phyloP scores from a whole-genome alignment of 352 stramenopile genomes.

The Phytopythium chamaehyphon region DNA sequence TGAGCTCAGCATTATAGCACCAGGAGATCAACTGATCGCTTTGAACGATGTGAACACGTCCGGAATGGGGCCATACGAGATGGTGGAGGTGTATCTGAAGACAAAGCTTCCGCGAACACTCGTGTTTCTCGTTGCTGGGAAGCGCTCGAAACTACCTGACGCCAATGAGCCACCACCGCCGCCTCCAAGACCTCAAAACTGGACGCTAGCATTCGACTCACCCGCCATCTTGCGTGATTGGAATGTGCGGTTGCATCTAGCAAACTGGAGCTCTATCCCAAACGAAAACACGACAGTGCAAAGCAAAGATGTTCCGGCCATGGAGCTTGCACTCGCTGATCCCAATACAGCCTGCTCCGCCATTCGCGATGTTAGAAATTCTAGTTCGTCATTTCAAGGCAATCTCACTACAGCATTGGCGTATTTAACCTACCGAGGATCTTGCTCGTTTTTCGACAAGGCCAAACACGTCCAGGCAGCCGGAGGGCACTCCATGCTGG shows the following conservation, averaged over 20 bases:
- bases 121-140: constrained; percentile 36
- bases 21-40: constrained; percentile 54
- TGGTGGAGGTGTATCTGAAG: constrained; percentile 47
- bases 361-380: constrained; percentile 1
- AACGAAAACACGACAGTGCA: constrained; percentile 9
- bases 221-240: constrained; percentile 43
- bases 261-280: constrained; percentile 49
- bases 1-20: constrained; percentile 41
- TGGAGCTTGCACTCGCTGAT: constrained; percentile 26
- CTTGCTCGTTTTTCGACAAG: constrained; percentile 70
- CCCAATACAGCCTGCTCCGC: constrained; percentile 41
- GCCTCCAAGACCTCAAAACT: constrained; percentile 29
- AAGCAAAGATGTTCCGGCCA: constrained; percentile 4
- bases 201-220: constrained; percentile 42
- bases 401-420: constrained; percentile 7
- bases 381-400: not conserved
- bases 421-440: constrained; percentile 51
- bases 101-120: constrained; percentile 38
- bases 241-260: constrained; percentile 49
- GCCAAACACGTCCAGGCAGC: constrained; percentile 29
- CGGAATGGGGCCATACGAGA: constrained; percentile 40
- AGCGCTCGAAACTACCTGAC: constrained; percentile 5
- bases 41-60: constrained; percentile 69
- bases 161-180: constrained; percentile 5
- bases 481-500: constrained; percentile 32